phyloP scores from a whole-genome alignment of 768 basidiomycete genomes.

The Arthromyces matolae region DNA sequence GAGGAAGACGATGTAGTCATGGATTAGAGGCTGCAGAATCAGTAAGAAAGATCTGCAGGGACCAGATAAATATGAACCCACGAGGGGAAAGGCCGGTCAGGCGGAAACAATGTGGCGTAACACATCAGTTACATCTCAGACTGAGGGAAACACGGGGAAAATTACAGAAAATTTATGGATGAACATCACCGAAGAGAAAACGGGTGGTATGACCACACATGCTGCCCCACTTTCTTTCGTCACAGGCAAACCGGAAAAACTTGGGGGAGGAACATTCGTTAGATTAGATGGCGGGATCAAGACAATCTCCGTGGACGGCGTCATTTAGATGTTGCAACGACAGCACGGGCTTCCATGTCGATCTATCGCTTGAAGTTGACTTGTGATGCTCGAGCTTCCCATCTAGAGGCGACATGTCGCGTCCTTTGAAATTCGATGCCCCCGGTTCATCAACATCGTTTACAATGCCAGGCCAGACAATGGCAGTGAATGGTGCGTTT shows the following conservation, averaged over 20 bases:
- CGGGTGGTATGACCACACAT: no score
- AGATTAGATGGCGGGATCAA: background rate
- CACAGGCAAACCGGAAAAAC: conserved; percentile 6
- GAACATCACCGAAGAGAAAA: conserved; percentile 34
- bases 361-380: no score
- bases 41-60: conserved; percentile 1
- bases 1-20: conserved; percentile 17
- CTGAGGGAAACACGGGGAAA: no score
- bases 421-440: no score
- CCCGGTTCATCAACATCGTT: no score
- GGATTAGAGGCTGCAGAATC: conserved; percentile 1
- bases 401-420: no score
- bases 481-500: no score
- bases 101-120: conserved; percentile 29
- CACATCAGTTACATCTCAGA: conserved; percentile 24
- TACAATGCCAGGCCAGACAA: no score
- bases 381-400: no score
- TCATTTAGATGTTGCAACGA: no score
- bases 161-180: conserved; percentile 37
- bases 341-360: no score
- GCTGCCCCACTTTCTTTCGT: background rate
- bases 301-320: background rate
- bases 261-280: background rate
- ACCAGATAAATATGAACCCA: conserved; percentile 17
- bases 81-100: conserved; percentile 17